Base-by-base conservation (phyloP, 805 yeast species). In the Hanseniaspora guilliermondii region DNA sequence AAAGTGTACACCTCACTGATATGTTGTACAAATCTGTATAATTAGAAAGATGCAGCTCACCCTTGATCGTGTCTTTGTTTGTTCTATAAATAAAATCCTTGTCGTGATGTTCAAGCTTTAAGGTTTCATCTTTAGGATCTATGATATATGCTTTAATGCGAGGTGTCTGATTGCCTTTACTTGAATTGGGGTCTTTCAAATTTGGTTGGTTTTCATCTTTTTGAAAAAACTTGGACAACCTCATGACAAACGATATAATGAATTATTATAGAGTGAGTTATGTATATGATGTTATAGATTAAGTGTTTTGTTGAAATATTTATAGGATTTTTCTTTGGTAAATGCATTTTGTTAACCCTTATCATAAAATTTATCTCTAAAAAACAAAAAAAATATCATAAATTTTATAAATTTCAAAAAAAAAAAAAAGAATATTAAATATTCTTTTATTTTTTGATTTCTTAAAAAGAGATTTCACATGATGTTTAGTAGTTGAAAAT, bases 1-100 rank as follows among this genome's bases (percentile, higher is more conserved):
- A 62, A 39, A 83, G 67, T 2, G 80, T 73, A 37, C 83, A 68
- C 17, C 76, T 73, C 6, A 83, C 71, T 47, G 73, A 60, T 1
- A 65, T 56, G 45, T 47, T 47, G 21, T 47, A 47, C 3, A 47
- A 14, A 21, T 39, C 27, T 39, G 42, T 6, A 22, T 39, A 39
- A 22, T 39, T 39, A 17, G 24, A 22, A 1, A 39, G 11, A 22
- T 39, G 42, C n/a, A 39, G 6, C 6, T 39, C 42, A 39, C 42
- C 42, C 6, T 39, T 22, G 16, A 39, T 39, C 3, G 30, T 22
- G 24, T 39, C 42, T 14, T 24, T 25, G 16, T 6, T n/a, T 3
- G 42, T 39, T 22, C 42, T 39, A 22, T 39, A 14, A 22, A 39
- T 39, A 6, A 5, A 14, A 14, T 39, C 42, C 24, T 22, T 39